A percentile compares a stretch with the other conserved stretches of the same genome.
phyloP scores from a whole-genome alignment of 106 monocot species.

The Acorus calamus region DNA sequence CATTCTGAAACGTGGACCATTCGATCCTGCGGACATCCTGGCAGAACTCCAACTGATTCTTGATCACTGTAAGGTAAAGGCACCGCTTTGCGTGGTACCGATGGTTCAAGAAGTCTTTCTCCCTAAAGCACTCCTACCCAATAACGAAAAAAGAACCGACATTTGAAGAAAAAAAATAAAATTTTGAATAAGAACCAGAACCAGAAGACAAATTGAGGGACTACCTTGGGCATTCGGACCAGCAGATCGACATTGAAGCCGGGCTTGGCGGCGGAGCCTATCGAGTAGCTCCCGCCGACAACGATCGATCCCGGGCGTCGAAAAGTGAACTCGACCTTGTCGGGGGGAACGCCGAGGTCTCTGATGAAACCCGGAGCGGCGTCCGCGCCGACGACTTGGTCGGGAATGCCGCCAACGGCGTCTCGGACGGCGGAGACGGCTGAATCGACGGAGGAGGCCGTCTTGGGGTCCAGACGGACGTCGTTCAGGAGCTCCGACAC shows the following conservation, averaged over 20 bases:
- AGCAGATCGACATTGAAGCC: conserved; percentile 68
- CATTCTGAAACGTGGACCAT: conserved; percentile 74
- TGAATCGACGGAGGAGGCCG: conserved; percentile 27
- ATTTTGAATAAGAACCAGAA: neutral
- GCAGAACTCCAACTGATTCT: conserved; percentile 37
- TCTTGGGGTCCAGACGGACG: conserved; percentile 25
- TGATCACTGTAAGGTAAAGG: conserved; percentile 75
- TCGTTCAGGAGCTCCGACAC: conserved; percentile 55
- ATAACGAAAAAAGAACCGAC: neutral
- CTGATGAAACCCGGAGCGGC: conserved; percentile 42
- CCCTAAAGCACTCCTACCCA: conserved; percentile 42
- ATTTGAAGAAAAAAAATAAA: neutral
- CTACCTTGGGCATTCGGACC: conserved; percentile 82
- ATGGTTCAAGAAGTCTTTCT: conserved; percentile 81
- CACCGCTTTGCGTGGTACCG: conserved; percentile 89
- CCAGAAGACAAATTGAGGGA: neutral
- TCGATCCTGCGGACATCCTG: conserved; percentile 29
- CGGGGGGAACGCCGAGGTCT: conserved; percentile 34
- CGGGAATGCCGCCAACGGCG: conserved; percentile 42
- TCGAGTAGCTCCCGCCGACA: conserved; percentile 60
- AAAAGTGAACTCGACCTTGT: conserved; percentile 56
- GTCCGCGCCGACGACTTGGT: conserved; percentile 22
- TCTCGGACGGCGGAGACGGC: conserved; percentile 38
- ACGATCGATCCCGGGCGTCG: conserved; percentile 36
- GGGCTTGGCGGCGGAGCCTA: conserved; percentile 56